These are phyloP conservation scores for Pecoramyces ruminantium DNA, from an alignment of 192 early-diverging fungal genomes.

Conservation along the genomic window DNA sequence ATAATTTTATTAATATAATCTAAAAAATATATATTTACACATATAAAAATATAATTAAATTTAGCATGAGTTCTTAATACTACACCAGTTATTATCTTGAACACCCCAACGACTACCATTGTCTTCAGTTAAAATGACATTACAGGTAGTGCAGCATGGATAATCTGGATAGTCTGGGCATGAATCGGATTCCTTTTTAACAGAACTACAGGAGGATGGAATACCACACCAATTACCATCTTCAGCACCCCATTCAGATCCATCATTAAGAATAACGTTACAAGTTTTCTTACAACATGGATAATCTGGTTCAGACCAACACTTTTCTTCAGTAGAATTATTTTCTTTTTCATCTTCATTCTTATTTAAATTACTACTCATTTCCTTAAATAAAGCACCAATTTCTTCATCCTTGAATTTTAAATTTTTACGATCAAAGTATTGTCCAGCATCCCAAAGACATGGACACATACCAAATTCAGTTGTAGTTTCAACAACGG, in stretches of 20 bases:
- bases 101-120: not conserved
- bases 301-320: not conserved
- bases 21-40: too few relatives aligned
- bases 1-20: too few relatives aligned
- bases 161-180: not conserved
- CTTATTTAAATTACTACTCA: not conserved
- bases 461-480: not conserved
- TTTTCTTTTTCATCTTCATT: too few relatives aligned
- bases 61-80: not conserved
- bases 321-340: not conserved
- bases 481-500: not conserved
- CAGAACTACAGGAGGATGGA: not conserved
- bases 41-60: too few relatives aligned
- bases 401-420: not conserved
- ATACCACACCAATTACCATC: not conserved
- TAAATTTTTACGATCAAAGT: not conserved
- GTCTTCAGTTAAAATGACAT: not conserved
- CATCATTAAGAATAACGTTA: not conserved
- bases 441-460: not conserved
- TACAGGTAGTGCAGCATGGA: not conserved
- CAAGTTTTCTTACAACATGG: not conserved
- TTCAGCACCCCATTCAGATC: not conserved
- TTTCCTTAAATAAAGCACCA: not conserved
- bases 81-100: not conserved
- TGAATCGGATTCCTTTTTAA: not conserved